A percentile compares a stretch with the other conserved stretches of the same genome.
Evolutionary conservation across 2,329 filamentous ascomycete genomes (phyloP).

Genomic region (Didymella lethalis): DNA sequence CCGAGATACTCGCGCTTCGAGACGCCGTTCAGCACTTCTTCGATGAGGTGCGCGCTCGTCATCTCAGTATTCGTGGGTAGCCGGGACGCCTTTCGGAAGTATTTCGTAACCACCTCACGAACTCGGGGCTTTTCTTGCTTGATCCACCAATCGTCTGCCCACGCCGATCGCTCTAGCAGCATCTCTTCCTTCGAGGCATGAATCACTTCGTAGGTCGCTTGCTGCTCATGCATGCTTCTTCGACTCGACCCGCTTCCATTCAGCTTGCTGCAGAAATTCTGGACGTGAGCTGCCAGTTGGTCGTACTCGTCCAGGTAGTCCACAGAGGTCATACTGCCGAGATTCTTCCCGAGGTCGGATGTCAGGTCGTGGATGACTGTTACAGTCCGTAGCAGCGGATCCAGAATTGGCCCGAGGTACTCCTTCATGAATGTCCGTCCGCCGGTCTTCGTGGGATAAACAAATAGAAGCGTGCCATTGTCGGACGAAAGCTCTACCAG

Average conservation of each 20-base stretch:
- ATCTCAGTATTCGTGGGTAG: conserved; percentile 55
- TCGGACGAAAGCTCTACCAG: conserved; percentile 66
- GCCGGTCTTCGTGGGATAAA: conserved; percentile 68
- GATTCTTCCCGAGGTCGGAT: conserved; percentile 61
- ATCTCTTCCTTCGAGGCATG: conserved; percentile 62
- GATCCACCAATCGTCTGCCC: conserved; percentile 69
- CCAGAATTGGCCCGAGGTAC: conserved; percentile 68
- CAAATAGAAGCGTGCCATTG: conserved; percentile 66
- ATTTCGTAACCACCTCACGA: conserved; percentile 58
- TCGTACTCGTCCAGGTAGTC: conserved; percentile 64
- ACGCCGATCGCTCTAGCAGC: conserved; percentile 60
- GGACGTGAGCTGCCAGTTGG: conserved; percentile 52
- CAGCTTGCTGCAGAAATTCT: conserved; percentile 41
- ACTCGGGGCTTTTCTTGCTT: conserved; percentile 69
- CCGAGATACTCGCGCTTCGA: conserved; percentile 57
- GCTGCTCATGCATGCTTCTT: conserved; percentile 37
- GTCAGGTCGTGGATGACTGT: conserved; percentile 66
- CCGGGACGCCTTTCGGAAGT: conserved; percentile 55
- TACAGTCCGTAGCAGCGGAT: conserved; percentile 66
- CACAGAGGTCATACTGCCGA: conserved; percentile 64
- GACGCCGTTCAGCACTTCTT: conserved; percentile 67
- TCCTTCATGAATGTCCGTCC: conserved; percentile 65
- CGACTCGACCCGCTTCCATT: conserved; percentile 42
- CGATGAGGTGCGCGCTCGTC: conserved; percentile 63
- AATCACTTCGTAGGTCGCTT: conserved; percentile 55